These are phyloP conservation scores for Calonectria pauciramosa DNA, from an alignment of 2,329 filamentous ascomycete genomes.

Conservation along the genomic window DNA sequence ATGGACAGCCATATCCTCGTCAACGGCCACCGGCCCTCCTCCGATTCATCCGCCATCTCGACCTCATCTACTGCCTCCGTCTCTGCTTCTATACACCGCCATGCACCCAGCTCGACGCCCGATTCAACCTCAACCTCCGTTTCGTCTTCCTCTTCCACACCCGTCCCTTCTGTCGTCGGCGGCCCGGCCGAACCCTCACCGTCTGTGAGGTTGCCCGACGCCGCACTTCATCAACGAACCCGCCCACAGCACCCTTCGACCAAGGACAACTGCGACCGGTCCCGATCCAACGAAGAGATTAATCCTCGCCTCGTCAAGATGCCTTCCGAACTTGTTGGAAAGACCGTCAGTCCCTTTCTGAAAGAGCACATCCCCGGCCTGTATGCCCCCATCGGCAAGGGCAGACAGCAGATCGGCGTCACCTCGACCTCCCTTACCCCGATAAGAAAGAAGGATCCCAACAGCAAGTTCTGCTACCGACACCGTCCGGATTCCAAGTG, in stretches of 20 bases:
- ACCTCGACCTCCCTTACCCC: slow-evolving; percentile 32
- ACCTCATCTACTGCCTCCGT: slow-evolving; percentile 32
- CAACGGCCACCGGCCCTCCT: slow-evolving; percentile 42
- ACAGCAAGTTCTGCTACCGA: slow-evolving; percentile 95
- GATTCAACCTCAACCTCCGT: slow-evolving; percentile 7
- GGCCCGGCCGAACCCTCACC: slow-evolving; percentile 14
- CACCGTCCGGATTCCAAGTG: slow-evolving; percentile 96
- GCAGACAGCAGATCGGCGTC: slow-evolving; percentile 50
- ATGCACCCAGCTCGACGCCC: slow-evolving; percentile 33
- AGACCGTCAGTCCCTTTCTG: slow-evolving; percentile 89
- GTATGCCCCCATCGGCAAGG: slow-evolving; percentile 83
- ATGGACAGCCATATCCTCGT: slow-evolving; percentile 44
- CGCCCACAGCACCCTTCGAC: slow-evolving; percentile 44
- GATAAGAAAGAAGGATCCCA: slow-evolving; percentile 68
- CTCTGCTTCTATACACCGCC: slow-evolving; percentile 38
- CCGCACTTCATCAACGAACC: slow-evolving; percentile 25
- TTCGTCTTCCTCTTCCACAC: slow-evolving; percentile 28
- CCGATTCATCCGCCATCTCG: slow-evolving; percentile 34
- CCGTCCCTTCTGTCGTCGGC: slow-evolving; percentile 25
- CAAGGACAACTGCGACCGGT: slow-evolving; percentile 64
- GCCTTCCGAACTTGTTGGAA: slow-evolving; percentile 76
- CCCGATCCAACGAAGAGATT: slow-evolving; percentile 64
- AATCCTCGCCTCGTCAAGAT: slow-evolving; percentile 67
- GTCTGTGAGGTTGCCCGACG: slow-evolving; percentile 33
- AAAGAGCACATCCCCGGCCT: slow-evolving; percentile 90